Evolutionary conservation across 306 rosid genomes (phyloP).

Genomic region (Ammopiptanthus mongolicus): DNA sequence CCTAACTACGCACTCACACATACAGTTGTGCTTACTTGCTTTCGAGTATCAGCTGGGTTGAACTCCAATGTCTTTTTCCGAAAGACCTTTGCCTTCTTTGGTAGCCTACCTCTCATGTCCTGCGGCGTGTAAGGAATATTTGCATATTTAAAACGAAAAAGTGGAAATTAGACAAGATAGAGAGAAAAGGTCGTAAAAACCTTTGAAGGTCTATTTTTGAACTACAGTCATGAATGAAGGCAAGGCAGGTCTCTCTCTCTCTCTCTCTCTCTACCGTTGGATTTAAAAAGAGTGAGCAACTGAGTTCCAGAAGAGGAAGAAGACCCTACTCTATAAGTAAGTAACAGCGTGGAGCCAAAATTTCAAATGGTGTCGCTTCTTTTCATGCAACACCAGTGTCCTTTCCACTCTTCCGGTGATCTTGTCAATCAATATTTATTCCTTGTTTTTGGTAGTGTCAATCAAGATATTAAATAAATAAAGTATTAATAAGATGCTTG

Average conservation of each 20-base stretch:
- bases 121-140: not conserved
- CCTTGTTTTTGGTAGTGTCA: too few species aligned
- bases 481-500: too few species aligned
- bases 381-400: too few species aligned
- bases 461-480: too few species aligned
- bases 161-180: not conserved
- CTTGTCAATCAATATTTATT: too few species aligned
- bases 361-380: too few species aligned
- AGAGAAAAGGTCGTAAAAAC: not conserved
- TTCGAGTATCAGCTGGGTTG: not conserved
- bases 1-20: not conserved
- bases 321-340: too few species aligned
- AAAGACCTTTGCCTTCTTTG: not conserved
- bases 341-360: too few species aligned
- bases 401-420: too few species aligned
- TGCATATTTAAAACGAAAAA: not conserved
- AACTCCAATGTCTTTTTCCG: not conserved
- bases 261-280: not conserved
- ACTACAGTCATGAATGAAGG: slow-evolving; percentile 2
- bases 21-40: slow-evolving; percentile 7
- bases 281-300: too few species aligned
- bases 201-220: slow-evolving; percentile 13
- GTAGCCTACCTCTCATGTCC: not conserved
- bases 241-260: too few species aligned
- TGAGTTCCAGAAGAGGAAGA: too few species aligned